phyloP scores from a whole-genome alignment of 805 yeast genomes.

The Brettanomyces sp. region DNA sequence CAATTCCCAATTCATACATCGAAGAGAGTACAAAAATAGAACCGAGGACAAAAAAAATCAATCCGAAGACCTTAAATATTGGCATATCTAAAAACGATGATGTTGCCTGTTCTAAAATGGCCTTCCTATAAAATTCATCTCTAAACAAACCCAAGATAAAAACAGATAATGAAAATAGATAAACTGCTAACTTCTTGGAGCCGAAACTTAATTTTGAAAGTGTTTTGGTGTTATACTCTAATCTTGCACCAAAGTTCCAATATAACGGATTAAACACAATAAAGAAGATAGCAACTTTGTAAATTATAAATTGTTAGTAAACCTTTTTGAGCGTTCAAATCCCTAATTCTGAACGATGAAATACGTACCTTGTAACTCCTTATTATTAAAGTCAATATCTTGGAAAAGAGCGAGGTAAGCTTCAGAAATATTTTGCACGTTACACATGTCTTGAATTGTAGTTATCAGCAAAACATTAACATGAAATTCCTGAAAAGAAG shows the following conservation, averaged over 20 bases:
- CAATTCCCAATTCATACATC: conserved; percentile 88
- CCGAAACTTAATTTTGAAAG: conserved; percentile 70
- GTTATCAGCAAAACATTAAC: too few relatives aligned
- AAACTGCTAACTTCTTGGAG: conserved; percentile 67
- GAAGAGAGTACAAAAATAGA: conserved; percentile 73
- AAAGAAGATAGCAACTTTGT: conserved; percentile 42
- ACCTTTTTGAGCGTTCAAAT: too few relatives aligned
- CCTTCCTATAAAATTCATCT: conserved; percentile 65
- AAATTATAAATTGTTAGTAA: conserved; percentile 2
- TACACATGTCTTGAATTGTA: neutral
- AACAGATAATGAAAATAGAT: conserved; percentile 70
- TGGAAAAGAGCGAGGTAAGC: conserved; percentile 4
- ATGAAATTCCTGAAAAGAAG: too few relatives aligned
- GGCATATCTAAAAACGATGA: conserved; percentile 41
- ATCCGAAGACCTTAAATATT: conserved; percentile 36
- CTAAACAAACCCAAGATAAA: conserved; percentile 79
- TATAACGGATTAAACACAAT: conserved; percentile 89
- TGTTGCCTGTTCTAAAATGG: conserved; percentile 64
- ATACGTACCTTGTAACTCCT: conserved; percentile 16
- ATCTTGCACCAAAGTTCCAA: conserved; percentile 89
- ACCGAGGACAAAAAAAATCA: conserved; percentile 52
- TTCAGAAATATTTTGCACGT: neutral
- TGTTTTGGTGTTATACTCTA: conserved; percentile 69
- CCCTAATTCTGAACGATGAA: too few relatives aligned
- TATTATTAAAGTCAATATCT: conserved; percentile 17